Evolutionary conservation across 352 stramenopile genomes (phyloP).

Genomic region (Paralagenidium karlingii): DNA sequence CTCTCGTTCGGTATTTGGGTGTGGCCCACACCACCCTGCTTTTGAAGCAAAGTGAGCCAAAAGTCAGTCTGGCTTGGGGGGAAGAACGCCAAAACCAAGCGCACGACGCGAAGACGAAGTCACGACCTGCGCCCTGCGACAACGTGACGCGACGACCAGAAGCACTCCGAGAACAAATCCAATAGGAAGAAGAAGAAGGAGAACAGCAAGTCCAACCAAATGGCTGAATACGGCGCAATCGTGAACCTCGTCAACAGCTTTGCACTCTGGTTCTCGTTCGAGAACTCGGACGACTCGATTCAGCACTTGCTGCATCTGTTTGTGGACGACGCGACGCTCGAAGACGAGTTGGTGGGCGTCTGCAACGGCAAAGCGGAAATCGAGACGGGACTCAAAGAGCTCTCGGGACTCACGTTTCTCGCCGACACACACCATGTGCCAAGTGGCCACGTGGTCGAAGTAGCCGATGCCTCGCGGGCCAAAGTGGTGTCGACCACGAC

Average conservation of each 20-base stretch:
- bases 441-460: slow-evolving; percentile 64
- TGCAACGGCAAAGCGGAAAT: slow-evolving; percentile 58
- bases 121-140: too few species aligned
- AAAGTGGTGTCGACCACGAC: slow-evolving; percentile 47
- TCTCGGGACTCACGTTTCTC: slow-evolving; percentile 67
- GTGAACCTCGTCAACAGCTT: slow-evolving; percentile 81
- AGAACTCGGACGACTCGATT: slow-evolving; percentile 56
- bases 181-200: too few species aligned
- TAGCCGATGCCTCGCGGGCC: slow-evolving; percentile 31
- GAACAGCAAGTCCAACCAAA: slow-evolving; percentile 8
- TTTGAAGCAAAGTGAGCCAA: too few species aligned
- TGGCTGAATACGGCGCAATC: slow-evolving; percentile 62
- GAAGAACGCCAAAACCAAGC: too few species aligned
- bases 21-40: too few species aligned
- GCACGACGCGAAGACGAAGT: too few species aligned
- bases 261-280: slow-evolving; percentile 61
- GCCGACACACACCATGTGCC: slow-evolving; percentile 69
- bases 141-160: too few species aligned
- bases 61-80: too few species aligned
- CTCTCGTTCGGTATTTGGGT: too few species aligned
- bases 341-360: slow-evolving; percentile 60
- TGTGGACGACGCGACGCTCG: slow-evolving; percentile 54
- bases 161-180: too few species aligned
- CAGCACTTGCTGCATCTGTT: slow-evolving; percentile 60
- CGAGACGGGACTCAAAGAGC: slow-evolving; percentile 48